Percentiles rank a stretch among this genome's conserved stretches.
Evolutionary conservation across 2,329 filamentous ascomycete genomes (phyloP).

Genomic region (Alternaria brassicicola): DNA sequence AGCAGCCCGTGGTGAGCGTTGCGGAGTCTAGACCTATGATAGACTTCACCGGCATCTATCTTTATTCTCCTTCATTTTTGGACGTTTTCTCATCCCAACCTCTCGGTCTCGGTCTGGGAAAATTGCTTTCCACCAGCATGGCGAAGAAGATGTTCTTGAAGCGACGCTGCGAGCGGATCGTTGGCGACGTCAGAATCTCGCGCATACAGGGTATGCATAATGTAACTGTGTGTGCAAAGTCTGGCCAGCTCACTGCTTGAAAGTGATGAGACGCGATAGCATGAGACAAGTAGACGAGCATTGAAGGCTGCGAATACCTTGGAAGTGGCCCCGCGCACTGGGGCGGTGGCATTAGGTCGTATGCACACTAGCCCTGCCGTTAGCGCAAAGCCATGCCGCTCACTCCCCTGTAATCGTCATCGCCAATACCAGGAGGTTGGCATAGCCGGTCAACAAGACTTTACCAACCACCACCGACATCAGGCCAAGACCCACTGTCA

Average conservation of each 20-base stretch:
- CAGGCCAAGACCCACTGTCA: neutral
- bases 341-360: neutral
- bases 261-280: neutral
- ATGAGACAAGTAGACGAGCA: neutral
- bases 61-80: neutral
- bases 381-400: neutral
- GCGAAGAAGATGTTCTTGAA: neutral
- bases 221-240: neutral
- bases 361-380: neutral
- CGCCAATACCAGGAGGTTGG: neutral
- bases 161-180: neutral
- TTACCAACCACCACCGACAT: neutral
- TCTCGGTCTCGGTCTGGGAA: neutral
- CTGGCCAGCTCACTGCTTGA: neutral
- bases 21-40: neutral
- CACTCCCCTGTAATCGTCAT: neutral
- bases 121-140: neutral
- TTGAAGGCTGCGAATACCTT: neutral
- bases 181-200: neutral
- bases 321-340: neutral
- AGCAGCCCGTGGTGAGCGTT: neutral
- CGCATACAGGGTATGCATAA: neutral
- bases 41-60: neutral
- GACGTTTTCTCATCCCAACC: neutral
- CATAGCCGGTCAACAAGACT: neutral